A percentile compares a stretch with the other conserved stretches of the same genome.
Evolutionary conservation across 345 rosid species (phyloP).

Genomic region (Rhodamnia rubescens): DNA sequence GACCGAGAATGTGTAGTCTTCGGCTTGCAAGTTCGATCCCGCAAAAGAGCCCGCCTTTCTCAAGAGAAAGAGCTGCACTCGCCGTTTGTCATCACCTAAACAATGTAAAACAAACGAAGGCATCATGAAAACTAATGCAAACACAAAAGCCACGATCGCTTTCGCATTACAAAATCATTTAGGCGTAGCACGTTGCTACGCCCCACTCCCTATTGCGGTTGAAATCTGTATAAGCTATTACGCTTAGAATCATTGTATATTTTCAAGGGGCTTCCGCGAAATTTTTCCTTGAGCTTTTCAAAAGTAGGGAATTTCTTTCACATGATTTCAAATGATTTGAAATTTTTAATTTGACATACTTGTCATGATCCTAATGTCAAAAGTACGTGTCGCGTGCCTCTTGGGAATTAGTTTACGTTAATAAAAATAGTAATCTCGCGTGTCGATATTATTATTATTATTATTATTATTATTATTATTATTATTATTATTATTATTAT

Average conservation of each 20-base stretch:
- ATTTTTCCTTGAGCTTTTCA: neutral
- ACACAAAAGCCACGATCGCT: neutral
- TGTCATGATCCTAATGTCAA: neutral
- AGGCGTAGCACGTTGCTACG: rapidly evolving
- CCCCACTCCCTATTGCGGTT: neutral
- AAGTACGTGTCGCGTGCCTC: neutral
- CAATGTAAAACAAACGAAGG: neutral
- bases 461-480: too few species aligned
- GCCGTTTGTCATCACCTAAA: neutral
- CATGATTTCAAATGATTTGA: neutral
- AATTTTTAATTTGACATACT: neutral
- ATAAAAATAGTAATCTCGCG: neutral
- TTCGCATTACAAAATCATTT: neutral
- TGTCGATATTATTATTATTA: too few species aligned
- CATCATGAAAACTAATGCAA: neutral
- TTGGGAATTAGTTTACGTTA: neutral
- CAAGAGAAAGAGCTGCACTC: neutral
- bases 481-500: too few species aligned
- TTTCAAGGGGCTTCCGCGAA: neutral
- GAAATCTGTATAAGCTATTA: neutral
- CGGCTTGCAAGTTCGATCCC: rapidly evolving
- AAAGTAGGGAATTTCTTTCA: neutral
- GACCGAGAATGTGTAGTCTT: neutral
- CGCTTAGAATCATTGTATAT: neutral
- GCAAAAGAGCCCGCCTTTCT: neutral